These are phyloP conservation scores for Dendrobium chrysotoxum DNA, from an alignment of 106 monocot genomes.

Conservation along the genomic window DNA sequence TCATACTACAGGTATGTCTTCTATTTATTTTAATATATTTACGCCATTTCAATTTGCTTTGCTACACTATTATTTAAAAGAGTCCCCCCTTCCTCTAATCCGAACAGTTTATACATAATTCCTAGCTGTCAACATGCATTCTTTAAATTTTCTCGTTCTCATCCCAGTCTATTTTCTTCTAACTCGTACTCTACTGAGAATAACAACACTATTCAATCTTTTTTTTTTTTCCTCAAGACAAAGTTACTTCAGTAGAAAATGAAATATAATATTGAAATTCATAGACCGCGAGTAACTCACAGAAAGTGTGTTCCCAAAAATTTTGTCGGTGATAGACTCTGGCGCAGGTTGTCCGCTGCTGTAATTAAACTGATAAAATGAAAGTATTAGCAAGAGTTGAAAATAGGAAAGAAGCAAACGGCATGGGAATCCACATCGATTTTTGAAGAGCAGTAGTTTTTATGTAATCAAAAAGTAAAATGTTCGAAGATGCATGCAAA, in stretches of 20 bases:
- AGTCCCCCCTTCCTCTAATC: too few species aligned
- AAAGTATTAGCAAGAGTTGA: slow-evolving; percentile 9
- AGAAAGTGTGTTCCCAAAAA: slow-evolving; percentile 91
- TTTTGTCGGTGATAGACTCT: slow-evolving; percentile 86
- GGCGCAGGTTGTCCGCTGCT: slow-evolving; percentile 98
- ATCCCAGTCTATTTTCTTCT: too few species aligned
- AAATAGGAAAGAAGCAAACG: not conserved
- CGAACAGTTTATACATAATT: too few species aligned
- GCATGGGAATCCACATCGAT: not conserved
- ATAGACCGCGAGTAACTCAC: slow-evolving; percentile 29
- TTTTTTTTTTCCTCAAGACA: not conserved
- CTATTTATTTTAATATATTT: too few species aligned
- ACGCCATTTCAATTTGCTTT: too few species aligned
- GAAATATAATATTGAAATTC: not conserved
- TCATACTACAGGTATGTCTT: too few species aligned
- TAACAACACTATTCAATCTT: not conserved
- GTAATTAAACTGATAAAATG: slow-evolving; percentile 80
- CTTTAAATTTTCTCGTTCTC: too few species aligned
- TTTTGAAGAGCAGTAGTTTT: not conserved
- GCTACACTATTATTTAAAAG: too few species aligned
- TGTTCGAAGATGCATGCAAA: not conserved
- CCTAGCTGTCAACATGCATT: too few species aligned
- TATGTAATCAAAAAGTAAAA: not conserved
- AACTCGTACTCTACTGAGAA: too few species aligned
- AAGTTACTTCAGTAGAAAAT: not conserved